Conservation (phyloP, 495 filamentous ascomycete species). For the Aspergillus hancockii region DNA sequence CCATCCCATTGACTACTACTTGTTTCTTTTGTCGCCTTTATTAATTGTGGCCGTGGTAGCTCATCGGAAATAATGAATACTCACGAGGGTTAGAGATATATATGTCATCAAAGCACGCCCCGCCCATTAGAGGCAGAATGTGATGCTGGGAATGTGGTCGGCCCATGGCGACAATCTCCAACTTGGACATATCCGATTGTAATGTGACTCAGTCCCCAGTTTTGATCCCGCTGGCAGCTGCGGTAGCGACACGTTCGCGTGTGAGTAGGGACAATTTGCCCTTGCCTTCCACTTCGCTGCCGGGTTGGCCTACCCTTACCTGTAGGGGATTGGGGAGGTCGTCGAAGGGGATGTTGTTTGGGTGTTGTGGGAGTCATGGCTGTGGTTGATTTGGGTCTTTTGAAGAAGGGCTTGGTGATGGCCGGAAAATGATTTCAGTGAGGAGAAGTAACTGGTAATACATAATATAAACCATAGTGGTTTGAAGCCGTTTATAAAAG, state of each 20-base stretch:
- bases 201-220: constrained; percentile 53
- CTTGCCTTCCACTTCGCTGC: background rate
- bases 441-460: too few relatives aligned
- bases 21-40: constrained; percentile 15
- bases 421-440: too few relatives aligned
- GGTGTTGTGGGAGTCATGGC: too few relatives aligned
- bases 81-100: too few relatives aligned
- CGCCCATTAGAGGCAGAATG: constrained; percentile 35
- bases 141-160: background rate
- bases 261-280: constrained; percentile 31
- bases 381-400: too few relatives aligned
- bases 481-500: too few relatives aligned
- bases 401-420: too few relatives aligned
- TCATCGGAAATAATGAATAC: background rate
- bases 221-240: constrained; percentile 55
- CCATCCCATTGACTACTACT: constrained; percentile 53
- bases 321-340: background rate
- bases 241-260: constrained; percentile 47
- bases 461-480: too few relatives aligned
- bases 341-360: background rate
- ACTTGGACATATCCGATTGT: constrained; percentile 16
- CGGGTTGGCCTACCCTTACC: background rate
- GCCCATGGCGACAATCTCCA: background rate
- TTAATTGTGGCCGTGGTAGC: background rate
- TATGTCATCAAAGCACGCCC: too few relatives aligned